A percentile compares a stretch with the other conserved stretches of the same genome.
phyloP scores from a whole-genome alignment of 306 rosid genomes.

The Rosa persica region DNA sequence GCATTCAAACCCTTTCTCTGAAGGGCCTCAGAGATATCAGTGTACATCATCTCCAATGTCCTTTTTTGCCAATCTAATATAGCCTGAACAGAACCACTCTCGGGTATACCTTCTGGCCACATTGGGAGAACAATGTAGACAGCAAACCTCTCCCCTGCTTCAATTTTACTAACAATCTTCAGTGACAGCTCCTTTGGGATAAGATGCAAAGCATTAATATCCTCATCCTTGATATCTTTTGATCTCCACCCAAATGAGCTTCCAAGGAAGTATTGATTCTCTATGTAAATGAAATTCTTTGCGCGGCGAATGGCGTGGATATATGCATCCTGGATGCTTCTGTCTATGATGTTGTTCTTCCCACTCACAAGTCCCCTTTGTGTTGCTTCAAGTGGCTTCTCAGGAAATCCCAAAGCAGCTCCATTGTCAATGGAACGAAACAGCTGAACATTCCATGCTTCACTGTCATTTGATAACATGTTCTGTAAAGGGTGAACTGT shows the following conservation, averaged over 20 bases:
- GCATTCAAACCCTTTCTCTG: constrained; percentile 38
- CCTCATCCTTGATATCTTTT: constrained; percentile 49
- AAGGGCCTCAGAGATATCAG: constrained; percentile 62
- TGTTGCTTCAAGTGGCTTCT: constrained; percentile 39
- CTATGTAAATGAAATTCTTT: constrained; percentile 79
- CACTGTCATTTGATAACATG: constrained; percentile 24
- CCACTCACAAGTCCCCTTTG: constrained; percentile 65
- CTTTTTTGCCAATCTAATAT: constrained; percentile 85
- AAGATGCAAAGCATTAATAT: constrained; percentile 71
- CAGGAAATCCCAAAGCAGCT: constrained; percentile 70
- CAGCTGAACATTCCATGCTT: constrained; percentile 74
- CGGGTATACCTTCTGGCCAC: constrained; percentile 97
- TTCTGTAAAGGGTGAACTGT: constrained; percentile 27
- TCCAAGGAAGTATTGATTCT: constrained; percentile 85
- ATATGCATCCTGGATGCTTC: constrained; percentile 81
- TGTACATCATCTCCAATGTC: constrained; percentile 87
- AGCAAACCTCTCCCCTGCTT: constrained; percentile 64
- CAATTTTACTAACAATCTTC: constrained; percentile 86
- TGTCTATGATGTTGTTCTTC: constrained; percentile 62
- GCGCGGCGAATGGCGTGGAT: constrained; percentile 78
- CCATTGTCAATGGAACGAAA: constrained; percentile 86
- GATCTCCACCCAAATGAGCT: constrained; percentile 82
- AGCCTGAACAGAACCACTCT: constrained; percentile 78
- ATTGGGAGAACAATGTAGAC: constrained; percentile 80
- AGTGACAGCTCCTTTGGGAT: constrained; percentile 77